Conservation (phyloP, 257 asterid genomes). For the Solanum etuberosum region DNA sequence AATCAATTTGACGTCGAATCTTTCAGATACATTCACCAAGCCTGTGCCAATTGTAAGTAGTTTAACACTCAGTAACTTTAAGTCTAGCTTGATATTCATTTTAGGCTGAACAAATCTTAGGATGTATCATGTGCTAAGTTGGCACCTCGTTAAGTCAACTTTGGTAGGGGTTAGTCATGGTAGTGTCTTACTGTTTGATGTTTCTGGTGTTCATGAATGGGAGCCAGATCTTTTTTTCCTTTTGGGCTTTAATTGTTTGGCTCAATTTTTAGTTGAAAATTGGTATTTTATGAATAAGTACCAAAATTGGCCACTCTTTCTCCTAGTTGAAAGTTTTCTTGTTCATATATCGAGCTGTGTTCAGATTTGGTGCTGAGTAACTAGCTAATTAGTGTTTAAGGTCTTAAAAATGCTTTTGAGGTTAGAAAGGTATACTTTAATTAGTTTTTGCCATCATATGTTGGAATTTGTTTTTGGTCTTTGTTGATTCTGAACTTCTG, state of each 20-base stretch:
- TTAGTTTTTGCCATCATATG: neutral
- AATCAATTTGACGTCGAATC: constrained; percentile 56
- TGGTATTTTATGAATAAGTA: neutral
- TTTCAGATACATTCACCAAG: constrained; percentile 72
- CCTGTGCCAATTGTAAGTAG: constrained; percentile 71
- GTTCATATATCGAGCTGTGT: neutral
- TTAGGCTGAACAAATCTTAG: neutral
- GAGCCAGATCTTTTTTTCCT: neutral
- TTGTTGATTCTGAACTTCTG: constrained; percentile 4
- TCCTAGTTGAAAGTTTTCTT: neutral
- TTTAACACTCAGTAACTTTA: neutral
- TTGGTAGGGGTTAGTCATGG: neutral
- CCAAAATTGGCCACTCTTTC: neutral
- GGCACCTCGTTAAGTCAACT: neutral
- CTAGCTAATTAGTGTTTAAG: neutral
- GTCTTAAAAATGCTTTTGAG: neutral
- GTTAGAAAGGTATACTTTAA: neutral
- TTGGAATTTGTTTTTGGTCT: neutral
- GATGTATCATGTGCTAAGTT: neutral
- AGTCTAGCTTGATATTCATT: neutral
- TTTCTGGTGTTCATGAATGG: neutral
- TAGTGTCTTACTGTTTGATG: neutral
- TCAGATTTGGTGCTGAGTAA: neutral
- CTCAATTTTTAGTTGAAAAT: neutral
- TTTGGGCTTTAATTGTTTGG: neutral